Conservation (phyloP, 2,329 filamentous ascomycete genomes). For the Calonectria fujianensis region DNA sequence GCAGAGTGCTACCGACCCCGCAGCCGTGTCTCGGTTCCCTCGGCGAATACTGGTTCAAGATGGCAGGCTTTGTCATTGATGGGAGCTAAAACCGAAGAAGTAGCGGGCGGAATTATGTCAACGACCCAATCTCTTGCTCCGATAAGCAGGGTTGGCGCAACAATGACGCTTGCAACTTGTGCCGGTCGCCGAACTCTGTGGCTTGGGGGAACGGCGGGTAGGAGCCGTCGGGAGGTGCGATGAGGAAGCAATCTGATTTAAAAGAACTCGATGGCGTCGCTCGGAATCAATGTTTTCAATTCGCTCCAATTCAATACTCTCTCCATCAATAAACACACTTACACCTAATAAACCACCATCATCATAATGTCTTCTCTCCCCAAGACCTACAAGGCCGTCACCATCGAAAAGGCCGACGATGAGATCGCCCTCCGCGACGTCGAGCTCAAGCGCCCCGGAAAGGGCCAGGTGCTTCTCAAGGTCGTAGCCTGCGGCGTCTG, state of each 20-base stretch:
- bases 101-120: constrained; percentile 9
- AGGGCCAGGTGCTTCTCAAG: constrained; percentile 80
- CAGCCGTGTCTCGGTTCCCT: not conserved
- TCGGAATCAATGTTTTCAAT: not conserved
- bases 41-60: not conserved
- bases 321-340: not conserved
- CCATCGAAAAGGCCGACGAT: constrained; percentile 71
- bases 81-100: constrained; percentile 8
- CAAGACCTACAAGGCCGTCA: constrained; percentile 80
- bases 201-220: not conserved
- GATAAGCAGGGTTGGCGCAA: constrained; percentile 6
- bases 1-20: not conserved
- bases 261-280: constrained; percentile 20
- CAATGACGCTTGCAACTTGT: not conserved
- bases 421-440: constrained; percentile 76
- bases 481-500: constrained; percentile 84
- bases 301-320: not conserved
- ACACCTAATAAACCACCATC: not conserved
- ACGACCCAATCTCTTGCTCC: not conserved
- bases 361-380: constrained; percentile 68
- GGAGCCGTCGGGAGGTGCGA: not conserved
- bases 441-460: constrained; percentile 72
- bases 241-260: constrained; percentile 4
- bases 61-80: not conserved
- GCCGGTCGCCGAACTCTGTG: not conserved